A percentile compares a stretch with the other conserved stretches of the same genome.
Evolutionary conservation across 2,329 filamentous ascomycete genomes (phyloP).

Genomic region (Fonsecaea pedrosoi): DNA sequence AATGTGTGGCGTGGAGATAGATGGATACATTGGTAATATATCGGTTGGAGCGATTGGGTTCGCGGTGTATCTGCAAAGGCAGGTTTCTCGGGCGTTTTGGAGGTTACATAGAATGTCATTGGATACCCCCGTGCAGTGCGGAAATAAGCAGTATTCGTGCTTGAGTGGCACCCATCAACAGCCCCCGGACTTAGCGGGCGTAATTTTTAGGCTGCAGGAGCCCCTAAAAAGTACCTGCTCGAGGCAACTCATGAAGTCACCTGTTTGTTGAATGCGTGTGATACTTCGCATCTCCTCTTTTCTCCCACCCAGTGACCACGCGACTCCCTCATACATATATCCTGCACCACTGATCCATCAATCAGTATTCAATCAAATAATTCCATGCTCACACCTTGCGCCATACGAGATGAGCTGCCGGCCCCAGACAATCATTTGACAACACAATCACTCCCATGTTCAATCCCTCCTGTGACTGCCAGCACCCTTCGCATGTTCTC

Average conservation of each 20-base stretch:
- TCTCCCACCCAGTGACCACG: too few species aligned
- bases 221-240: too few species aligned
- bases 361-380: background rate
- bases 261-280: too few species aligned
- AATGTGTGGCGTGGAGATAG: background rate
- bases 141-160: background rate
- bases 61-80: too few species aligned
- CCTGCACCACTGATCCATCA: background rate
- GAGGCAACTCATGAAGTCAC: too few species aligned
- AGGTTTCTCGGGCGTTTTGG: too few species aligned
- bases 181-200: too few species aligned
- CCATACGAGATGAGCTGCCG: background rate
- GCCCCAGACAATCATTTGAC: background rate
- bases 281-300: too few species aligned
- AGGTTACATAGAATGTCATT: background rate
- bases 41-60: background rate
- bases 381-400: background rate
- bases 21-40: background rate
- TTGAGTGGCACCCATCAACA: too few species aligned
- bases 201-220: too few species aligned
- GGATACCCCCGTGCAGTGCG: background rate
- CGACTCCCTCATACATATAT: too few species aligned
- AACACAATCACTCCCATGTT: background rate
- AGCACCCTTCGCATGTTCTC: background rate
- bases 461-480: background rate